Evolutionary conservation across 148 eudicot genomes (phyloP).

Genomic region (Cornus suecica): DNA sequence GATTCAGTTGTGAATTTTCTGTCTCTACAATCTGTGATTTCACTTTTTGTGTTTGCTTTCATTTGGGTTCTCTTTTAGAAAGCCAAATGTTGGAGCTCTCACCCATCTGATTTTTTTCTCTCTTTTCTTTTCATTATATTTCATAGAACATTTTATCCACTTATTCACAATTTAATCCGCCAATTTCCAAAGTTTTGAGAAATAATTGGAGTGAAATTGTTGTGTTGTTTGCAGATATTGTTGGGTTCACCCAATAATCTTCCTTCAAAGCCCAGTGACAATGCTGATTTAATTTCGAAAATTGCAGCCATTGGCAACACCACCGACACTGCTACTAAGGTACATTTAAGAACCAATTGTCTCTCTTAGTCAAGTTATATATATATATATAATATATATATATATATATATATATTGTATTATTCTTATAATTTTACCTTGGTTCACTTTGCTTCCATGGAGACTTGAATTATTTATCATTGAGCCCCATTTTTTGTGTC

Average conservation of each 20-base stretch:
- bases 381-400: no score
- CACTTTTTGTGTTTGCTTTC: background rate
- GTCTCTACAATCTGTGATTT: no score
- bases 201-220: background rate
- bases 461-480: no score
- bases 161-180: background rate
- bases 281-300: slow-evolving; percentile 14
- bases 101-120: background rate
- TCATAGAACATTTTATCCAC: background rate
- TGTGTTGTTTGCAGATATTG: slow-evolving; percentile 3
- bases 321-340: slow-evolving; percentile 38
- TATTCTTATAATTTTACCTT: no score
- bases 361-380: background rate
- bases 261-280: slow-evolving; percentile 7
- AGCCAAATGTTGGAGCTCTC: background rate
- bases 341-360: slow-evolving; percentile 5
- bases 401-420: no score
- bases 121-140: background rate
- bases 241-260: slow-evolving; percentile 4
- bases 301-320: slow-evolving; percentile 14
- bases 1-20: no score
- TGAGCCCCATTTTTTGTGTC: background rate
- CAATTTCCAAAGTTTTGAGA: background rate
- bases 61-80: background rate
- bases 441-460: no score